A percentile compares a stretch with the other conserved stretches of the same genome.
phyloP scores from a whole-genome alignment of 192 early-diverging fungal species.

The Backusella tuberculispora region DNA sequence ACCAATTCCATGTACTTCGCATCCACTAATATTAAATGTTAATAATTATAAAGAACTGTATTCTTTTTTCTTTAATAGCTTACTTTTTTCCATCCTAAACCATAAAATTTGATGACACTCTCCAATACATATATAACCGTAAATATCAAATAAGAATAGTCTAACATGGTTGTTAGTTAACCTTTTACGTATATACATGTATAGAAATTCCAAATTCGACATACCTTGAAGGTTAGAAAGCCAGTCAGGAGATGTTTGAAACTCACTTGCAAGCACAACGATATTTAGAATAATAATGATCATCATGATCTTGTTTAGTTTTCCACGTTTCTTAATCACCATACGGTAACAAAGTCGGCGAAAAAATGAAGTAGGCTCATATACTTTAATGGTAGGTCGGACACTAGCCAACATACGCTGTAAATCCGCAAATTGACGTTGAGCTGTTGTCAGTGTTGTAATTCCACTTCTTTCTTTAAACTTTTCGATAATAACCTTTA shows the following conservation, averaged over 20 bases:
- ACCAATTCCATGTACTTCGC: constrained; percentile 41
- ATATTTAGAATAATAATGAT: constrained; percentile 48
- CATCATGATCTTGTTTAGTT: constrained; percentile 44
- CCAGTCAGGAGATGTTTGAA: constrained; percentile 27
- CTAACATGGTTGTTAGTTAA: constrained; percentile 2
- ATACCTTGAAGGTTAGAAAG: constrained; percentile 43
- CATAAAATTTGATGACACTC: constrained; percentile 46
- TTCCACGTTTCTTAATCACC: constrained; percentile 41
- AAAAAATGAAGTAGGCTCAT: constrained; percentile 41
- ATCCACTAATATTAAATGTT: constrained; percentile 23
- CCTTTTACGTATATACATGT: not conserved
- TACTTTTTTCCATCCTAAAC: constrained; percentile 53
- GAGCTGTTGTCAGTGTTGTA: constrained; percentile 54
- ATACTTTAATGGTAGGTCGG: constrained; percentile 48
- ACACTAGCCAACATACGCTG: constrained; percentile 52
- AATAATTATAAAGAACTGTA: not conserved
- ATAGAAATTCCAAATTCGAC: not conserved
- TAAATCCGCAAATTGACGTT: constrained; percentile 57
- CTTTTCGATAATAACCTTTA: constrained; percentile 60
- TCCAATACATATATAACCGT: constrained; percentile 48
- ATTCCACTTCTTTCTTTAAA: constrained; percentile 57
- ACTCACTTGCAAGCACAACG: constrained; percentile 37
- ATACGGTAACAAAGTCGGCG: constrained; percentile 47
- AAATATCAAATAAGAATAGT: constrained; percentile 46
- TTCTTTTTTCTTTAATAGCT: not conserved